These are phyloP conservation scores for Aureobasidium subglaciale DNA, from an alignment of 2,329 filamentous ascomycete genomes.

Conservation along the genomic window DNA sequence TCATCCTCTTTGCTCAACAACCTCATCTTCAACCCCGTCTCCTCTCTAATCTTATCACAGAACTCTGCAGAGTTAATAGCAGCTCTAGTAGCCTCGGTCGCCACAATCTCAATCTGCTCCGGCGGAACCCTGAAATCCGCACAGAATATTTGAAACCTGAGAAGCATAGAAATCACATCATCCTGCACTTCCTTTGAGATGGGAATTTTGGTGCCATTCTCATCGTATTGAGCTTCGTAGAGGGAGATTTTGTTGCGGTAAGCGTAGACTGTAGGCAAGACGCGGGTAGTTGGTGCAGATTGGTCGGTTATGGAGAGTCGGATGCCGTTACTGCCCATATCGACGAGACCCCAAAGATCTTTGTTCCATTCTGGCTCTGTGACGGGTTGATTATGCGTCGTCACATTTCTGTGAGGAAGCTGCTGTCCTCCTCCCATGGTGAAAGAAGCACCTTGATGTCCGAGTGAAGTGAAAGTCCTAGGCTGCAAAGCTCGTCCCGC, in stretches of 20 bases:
- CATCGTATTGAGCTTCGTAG: constrained; percentile 60
- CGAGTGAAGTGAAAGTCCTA: not conserved
- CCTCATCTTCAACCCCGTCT: constrained; percentile 58
- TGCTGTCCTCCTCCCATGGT: constrained; percentile 11
- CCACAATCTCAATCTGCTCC: constrained; percentile 62
- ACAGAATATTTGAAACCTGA: constrained; percentile 63
- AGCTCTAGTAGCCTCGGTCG: constrained; percentile 76
- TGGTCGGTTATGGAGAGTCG: constrained; percentile 80
- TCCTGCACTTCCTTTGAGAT: constrained; percentile 52
- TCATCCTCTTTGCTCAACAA: constrained; percentile 70
- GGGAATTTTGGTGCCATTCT: constrained; percentile 33
- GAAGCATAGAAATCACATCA: constrained; percentile 55
- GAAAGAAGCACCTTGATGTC: constrained; percentile 4
- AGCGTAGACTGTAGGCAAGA: constrained; percentile 67
- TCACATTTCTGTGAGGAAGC: not conserved
- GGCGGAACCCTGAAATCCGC: constrained; percentile 57
- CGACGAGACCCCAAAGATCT: constrained; percentile 16
- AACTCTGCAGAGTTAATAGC: constrained; percentile 65
- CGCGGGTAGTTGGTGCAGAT: constrained; percentile 56
- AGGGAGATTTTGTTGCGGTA: constrained; percentile 73
- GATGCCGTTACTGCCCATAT: constrained; percentile 61
- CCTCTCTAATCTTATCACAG: constrained; percentile 52
- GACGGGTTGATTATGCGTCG: not conserved
- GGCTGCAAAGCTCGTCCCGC: not conserved
- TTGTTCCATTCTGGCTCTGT: constrained; percentile 15